phyloP scores from a whole-genome alignment of 306 rosid species.

The Calophaca sinica region DNA sequence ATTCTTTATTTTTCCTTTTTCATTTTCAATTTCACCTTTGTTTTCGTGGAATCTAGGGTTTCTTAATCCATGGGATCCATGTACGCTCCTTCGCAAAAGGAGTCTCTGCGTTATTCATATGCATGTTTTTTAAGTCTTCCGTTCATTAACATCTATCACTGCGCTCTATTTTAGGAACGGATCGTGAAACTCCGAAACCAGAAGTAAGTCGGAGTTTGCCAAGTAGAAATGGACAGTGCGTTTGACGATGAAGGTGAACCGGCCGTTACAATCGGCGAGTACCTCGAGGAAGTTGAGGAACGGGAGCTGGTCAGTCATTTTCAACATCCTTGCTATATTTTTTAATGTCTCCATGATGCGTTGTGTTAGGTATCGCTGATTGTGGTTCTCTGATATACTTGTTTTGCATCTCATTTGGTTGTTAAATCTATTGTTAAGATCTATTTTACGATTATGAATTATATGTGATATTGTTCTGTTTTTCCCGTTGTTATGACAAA shows the following conservation, averaged over 20 bases:
- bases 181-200: conserved; percentile 31
- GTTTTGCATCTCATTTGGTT: conserved; percentile 1
- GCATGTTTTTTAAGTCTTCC: not conserved
- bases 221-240: conserved; percentile 59
- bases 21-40: conserved; percentile 7
- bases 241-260: conserved; percentile 80
- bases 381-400: not conserved
- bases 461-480: conserved; percentile 7
- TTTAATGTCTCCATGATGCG: not conserved
- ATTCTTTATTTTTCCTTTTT: not conserved
- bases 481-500: not conserved
- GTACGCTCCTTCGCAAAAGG: not conserved
- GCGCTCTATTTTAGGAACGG: conserved; percentile 38
- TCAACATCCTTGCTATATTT: not conserved
- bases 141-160: not conserved
- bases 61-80: conserved; percentile 28
- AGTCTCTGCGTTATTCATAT: not conserved
- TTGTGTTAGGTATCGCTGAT: not conserved
- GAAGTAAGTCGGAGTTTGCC: not conserved
- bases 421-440: not conserved
- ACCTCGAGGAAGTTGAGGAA: conserved; percentile 83
- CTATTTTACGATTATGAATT: not conserved
- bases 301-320: conserved; percentile 75
- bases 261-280: conserved; percentile 78
- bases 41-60: conserved; percentile 62